These are phyloP conservation scores for Xylaria venustula DNA, from an alignment of 495 filamentous ascomycete genomes.

Conservation along the genomic window DNA sequence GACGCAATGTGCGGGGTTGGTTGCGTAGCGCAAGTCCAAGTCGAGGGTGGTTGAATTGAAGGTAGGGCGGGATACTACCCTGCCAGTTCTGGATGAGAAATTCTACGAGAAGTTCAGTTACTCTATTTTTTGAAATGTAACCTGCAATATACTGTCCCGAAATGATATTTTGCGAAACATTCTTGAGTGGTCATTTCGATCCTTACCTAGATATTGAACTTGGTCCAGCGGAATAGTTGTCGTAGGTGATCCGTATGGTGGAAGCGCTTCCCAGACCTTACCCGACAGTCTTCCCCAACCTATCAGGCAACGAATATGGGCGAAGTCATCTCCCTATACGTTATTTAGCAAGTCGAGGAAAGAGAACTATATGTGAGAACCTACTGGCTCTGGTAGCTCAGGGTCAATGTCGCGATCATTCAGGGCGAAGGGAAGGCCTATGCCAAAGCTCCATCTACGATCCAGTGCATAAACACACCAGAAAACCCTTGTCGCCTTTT, in stretches of 20 bases:
- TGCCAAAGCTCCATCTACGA: constrained; percentile 66
- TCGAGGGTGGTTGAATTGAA: constrained; percentile 23
- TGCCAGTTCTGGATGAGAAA: constrained; percentile 70
- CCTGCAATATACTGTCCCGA: no score
- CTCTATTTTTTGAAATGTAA: constrained; percentile 18
- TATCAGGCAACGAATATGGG: constrained; percentile 64
- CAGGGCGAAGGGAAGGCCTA: constrained; percentile 66
- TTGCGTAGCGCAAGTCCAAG: constrained; percentile 4
- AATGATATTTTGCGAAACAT: background rate
- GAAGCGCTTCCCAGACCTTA: constrained; percentile 64
- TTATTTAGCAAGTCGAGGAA: background rate
- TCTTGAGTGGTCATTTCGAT: background rate
- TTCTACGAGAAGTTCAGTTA: constrained; percentile 63
- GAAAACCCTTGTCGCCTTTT: constrained; percentile 55
- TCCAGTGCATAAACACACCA: constrained; percentile 72
- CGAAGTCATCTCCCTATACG: constrained; percentile 25
- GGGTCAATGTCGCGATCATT: constrained; percentile 71
- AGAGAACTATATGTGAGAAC: background rate
- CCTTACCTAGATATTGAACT: constrained; percentile 10
- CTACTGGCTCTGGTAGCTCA: constrained; percentile 49
- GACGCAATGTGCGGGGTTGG: constrained; percentile 47
- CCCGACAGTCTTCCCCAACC: constrained; percentile 62
- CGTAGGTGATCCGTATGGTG: constrained; percentile 28
- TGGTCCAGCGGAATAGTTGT: constrained; percentile 35
- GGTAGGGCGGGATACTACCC: constrained; percentile 29